phyloP scores from a whole-genome alignment of 495 filamentous ascomycete species.

The Pseudotulostoma volvatum region DNA sequence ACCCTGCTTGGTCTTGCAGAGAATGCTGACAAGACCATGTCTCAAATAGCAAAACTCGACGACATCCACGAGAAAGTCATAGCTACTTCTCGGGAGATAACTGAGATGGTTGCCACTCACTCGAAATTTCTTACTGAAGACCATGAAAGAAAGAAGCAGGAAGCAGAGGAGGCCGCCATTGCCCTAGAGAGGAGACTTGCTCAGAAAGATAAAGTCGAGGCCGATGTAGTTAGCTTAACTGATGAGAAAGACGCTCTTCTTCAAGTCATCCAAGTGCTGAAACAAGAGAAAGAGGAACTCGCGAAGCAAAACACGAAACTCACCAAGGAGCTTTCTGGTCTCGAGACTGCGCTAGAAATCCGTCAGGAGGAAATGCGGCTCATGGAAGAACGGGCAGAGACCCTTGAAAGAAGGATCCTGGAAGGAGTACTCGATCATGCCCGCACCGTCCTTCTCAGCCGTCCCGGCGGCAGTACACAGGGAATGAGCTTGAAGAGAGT shows the following conservation, averaged over 20 bases:
- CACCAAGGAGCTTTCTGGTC: constrained; percentile 63
- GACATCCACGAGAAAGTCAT: constrained; percentile 81
- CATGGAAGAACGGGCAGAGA: constrained; percentile 77
- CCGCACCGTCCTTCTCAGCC: constrained; percentile 58
- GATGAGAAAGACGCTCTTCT: constrained; percentile 49
- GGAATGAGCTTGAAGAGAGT: constrained; percentile 63
- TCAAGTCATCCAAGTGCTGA: constrained; percentile 39
- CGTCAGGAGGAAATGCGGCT: constrained; percentile 77
- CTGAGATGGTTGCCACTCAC: constrained; percentile 69
- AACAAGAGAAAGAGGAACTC: constrained; percentile 55
- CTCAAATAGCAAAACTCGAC: constrained; percentile 58
- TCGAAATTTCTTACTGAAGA: constrained; percentile 63
- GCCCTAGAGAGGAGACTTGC: constrained; percentile 62
- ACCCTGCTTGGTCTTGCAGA: constrained; percentile 47
- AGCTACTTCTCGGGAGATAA: constrained; percentile 68
- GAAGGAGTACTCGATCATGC: constrained; percentile 95
- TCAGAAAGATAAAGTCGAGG: constrained; percentile 65
- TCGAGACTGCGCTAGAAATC: constrained; percentile 77
- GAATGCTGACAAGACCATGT: constrained; percentile 20
- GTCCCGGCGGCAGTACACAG: constrained; percentile 22
- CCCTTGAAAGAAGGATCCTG: constrained; percentile 76
- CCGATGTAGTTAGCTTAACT: constrained; percentile 44
- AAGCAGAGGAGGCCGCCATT: constrained; percentile 65
- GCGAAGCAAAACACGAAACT: constrained; percentile 56
- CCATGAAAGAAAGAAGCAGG: constrained; percentile 60